Base-by-base conservation (phyloP, 495 filamentous ascomycete genomes). In the Xylaria scruposa region DNA sequence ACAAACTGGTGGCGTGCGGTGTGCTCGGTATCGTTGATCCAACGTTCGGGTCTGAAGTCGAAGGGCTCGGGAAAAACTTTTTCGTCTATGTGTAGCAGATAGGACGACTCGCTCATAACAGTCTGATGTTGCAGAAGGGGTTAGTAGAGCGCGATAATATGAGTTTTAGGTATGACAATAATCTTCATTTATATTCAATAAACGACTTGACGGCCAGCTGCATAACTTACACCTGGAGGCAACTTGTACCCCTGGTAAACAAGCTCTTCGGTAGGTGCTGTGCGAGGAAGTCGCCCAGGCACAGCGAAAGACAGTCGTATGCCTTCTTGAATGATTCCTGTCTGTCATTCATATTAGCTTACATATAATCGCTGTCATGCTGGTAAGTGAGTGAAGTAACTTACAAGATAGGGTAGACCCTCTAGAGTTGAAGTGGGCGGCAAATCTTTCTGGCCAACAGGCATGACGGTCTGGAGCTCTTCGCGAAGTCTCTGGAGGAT, bases 231-330 rank as follows among this genome's bases (percentile, higher is more conserved):
- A 19, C 58, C 58, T 9, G 33, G 58, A 38, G 58, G 58, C 7
- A 61, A 31, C 33, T 38, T 61, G 31, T 40, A 61, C 33, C 33
- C 58, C 0, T 61, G 40, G 69, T 84, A 88, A 17, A 73, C 29
- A 21, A 89, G 69, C 10, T 73, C 72, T 26, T 83, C 79, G 17
- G 78, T 69, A 0, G 83, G 84, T 19, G 82, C 78, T 0, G 85
- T 73, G 4, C 88, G 80, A 31, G 82, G 76, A 9, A 83, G 72
- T 7, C 86, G 80, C 29, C 75, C 71, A 1, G 77, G 77, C 46
- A 76, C 83, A 82, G 3, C 86, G 80, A 78, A 73, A 54, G 74
- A 77, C 4, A 85, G 73, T 0, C 85, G 77, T 21, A 85, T 67
- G 26, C 75, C 76, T 62, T 87, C 85, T 15, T 83, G 77, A 58